phyloP scores from a whole-genome alignment of 331 rosid species.

The Cydonia oblonga region DNA sequence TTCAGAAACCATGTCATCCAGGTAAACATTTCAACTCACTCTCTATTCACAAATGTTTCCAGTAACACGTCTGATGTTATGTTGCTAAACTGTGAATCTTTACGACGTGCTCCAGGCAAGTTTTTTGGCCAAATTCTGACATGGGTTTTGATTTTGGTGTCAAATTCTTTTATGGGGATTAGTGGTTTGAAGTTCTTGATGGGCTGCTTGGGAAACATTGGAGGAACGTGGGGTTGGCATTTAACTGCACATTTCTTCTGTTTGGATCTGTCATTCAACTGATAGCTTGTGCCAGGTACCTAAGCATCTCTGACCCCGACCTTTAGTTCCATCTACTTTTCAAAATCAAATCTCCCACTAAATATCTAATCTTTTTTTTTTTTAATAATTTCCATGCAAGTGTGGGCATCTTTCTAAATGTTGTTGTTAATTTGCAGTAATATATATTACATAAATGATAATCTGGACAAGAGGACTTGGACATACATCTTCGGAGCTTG shows the following conservation, averaged over 20 bases:
- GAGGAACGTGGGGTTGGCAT: constrained; percentile 99
- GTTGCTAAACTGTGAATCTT: not conserved
- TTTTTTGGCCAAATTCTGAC: constrained; percentile 10
- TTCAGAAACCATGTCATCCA: constrained; percentile 84
- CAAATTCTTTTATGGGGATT: too few species aligned
- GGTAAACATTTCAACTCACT: constrained; percentile 12
- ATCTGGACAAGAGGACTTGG: constrained; percentile 98
- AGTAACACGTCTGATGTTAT: not conserved
- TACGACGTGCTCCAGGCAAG: not conserved
- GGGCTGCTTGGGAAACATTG: constrained; percentile 91
- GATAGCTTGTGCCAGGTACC: constrained; percentile 96
- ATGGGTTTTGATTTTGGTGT: constrained; percentile 4
- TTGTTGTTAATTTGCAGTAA: constrained; percentile 39
- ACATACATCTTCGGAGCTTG: constrained; percentile 97
- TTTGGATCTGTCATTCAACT: constrained; percentile 99
- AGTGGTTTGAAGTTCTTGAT: constrained; percentile 99
- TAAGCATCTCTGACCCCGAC: constrained; percentile 17
- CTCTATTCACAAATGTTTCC: not conserved
- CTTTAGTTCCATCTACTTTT: constrained; percentile 14
- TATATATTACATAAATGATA: constrained; percentile 91
- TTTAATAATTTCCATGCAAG: not conserved
- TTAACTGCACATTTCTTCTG: constrained; percentile 95
- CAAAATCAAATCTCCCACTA: not conserved
- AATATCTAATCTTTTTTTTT: not conserved
- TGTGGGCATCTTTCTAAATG: not conserved